Evolutionary conservation across 139 green algal species (phyloP), one percentile per base, ranked within the genome.

Genomic region (Ettlia oleoabundans): DNA sequence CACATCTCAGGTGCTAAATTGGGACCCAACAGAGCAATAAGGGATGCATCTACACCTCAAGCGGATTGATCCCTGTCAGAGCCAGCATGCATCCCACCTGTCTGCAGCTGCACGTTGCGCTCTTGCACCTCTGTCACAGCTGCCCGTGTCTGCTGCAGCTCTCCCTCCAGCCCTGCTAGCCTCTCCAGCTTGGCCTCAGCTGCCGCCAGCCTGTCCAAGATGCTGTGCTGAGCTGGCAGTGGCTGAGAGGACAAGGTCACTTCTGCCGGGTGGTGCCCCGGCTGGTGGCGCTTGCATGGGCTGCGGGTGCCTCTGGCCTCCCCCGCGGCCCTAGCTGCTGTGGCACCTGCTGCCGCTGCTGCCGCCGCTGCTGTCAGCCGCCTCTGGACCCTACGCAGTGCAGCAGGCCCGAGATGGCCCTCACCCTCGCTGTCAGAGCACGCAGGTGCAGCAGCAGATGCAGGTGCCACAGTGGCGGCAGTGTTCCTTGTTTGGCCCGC

Each of bases 341-440:
- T n/a, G n/a, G n/a, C n/a, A n/a, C n/a, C 15, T 33, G 37, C 65
- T 35, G 13, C 66, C 3, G 3, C 30, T 33, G 24, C n/a, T 70
- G 64, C 18, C 9, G 24, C 18, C 51, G 66, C 66, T 73, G 66
- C 18, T 52, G 72, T 18, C 21, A 7, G 22, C 26, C 51, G 35
- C 52, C 35, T 51, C 72, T 62, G 30, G 0, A 42, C 70, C 30
- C 70, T 35, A 18, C 70, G 42, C 42, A 62, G 10, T 2, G 70
- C 70, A 32, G 70, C 70, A 7, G 70, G 73, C 5, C 73, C 73
- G 42, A 80, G 53, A 26, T 68, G 73, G 3, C 73, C 73, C 24
- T 52, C 73, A 13, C 73, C 73, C 21, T 80, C 73, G 58, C 53
- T 69, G 73, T 80, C 53, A 28, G 73, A 80, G 35, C 35, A 33